These are phyloP conservation scores for Rosa hybrid DNA, from an alignment of 331 rosid species.

Conservation along the genomic window DNA sequence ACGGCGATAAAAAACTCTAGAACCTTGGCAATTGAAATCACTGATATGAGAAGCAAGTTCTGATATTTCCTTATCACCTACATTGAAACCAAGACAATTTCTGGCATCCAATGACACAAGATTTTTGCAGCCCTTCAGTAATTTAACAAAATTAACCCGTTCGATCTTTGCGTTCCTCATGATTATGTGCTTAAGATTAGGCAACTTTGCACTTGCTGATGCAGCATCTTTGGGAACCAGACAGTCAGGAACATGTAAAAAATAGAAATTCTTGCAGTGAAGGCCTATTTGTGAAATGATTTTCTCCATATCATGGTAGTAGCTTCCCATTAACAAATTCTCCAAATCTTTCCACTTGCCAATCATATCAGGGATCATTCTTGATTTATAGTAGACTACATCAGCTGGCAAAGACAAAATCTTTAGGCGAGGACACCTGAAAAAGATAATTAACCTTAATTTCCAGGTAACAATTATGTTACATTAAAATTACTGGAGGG, in stretches of 20 bases:
- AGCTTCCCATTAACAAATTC: neutral
- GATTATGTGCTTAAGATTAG: neutral
- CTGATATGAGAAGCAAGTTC: neutral
- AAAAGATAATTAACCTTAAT: neutral
- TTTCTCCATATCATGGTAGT: slow-evolving; percentile 1
- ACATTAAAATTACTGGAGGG: neutral
- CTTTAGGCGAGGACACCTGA: neutral
- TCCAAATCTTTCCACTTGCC: neutral
- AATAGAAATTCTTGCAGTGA: neutral
- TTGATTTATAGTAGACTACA: neutral
- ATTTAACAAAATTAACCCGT: neutral
- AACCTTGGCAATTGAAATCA: neutral
- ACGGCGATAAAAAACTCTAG: neutral
- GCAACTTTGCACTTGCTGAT: neutral
- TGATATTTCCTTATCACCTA: neutral
- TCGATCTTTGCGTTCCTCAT: neutral
- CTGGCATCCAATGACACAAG: neutral
- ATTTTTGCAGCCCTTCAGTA: slow-evolving; percentile 1
- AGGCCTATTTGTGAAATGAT: neutral
- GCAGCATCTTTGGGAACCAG: neutral
- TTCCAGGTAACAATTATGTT: neutral
- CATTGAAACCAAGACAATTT: neutral
- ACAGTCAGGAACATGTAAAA: neutral
- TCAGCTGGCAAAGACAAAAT: neutral
- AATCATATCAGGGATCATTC: neutral